Evolutionary conservation across 768 basidiomycete genomes (phyloP).

Genomic region (Mycena floridula): DNA sequence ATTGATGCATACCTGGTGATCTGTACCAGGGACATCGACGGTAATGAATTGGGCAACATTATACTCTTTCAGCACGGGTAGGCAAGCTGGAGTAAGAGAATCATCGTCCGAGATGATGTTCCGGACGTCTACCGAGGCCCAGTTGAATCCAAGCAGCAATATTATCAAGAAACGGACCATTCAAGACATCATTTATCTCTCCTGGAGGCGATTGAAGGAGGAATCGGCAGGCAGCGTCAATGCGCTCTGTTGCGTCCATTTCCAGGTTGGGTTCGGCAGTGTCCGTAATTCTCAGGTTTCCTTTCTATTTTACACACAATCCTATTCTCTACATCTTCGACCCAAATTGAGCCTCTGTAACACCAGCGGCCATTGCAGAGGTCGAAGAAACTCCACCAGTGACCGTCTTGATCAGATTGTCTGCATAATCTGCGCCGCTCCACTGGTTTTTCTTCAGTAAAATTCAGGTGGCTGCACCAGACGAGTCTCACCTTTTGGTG

Average conservation of each 20-base stretch:
- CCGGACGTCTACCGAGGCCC: slow-evolving; percentile 74
- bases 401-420: slow-evolving; percentile 88
- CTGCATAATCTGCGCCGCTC: slow-evolving; percentile 93
- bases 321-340: slow-evolving; percentile 31
- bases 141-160: slow-evolving; percentile 1
- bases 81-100: slow-evolving; percentile 69
- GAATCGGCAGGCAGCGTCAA: slow-evolving; percentile 69
- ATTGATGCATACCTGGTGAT: slow-evolving; percentile 59
- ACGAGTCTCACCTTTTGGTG: slow-evolving; percentile 79
- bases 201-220: slow-evolving; percentile 90
- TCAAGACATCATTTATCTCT: slow-evolving; percentile 94
- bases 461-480: neutral
- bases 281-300: neutral
- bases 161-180: slow-evolving; percentile 43
- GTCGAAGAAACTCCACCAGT: slow-evolving; percentile 97
- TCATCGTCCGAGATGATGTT: slow-evolving; percentile 86
- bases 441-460: slow-evolving; percentile 45
- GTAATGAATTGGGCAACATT: slow-evolving; percentile 85
- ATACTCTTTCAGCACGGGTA: slow-evolving; percentile 76
- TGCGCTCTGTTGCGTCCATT: slow-evolving; percentile 62
- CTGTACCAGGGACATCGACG: slow-evolving; percentile 72
- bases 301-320: neutral
- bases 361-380: slow-evolving; percentile 98
- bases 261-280: neutral
- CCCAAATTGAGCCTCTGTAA: slow-evolving; percentile 84